phyloP scores from a whole-genome alignment of 1,284 basidiomycete species.

The Puccinia triticina region DNA sequence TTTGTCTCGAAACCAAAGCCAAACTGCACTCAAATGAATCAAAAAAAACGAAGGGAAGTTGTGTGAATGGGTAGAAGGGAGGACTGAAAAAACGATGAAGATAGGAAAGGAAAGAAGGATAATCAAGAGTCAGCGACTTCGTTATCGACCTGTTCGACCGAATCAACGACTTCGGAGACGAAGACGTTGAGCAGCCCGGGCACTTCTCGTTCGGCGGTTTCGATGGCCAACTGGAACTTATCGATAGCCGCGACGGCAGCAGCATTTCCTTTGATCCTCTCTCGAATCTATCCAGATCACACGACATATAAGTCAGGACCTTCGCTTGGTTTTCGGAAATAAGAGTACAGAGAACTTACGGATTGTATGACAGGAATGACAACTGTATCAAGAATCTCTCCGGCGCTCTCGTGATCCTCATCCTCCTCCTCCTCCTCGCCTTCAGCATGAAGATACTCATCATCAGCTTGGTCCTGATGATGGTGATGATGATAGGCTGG shows the following conservation, averaged over 20 bases:
- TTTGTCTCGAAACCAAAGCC: no score
- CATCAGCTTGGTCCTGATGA: conserved; percentile 64
- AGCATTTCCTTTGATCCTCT: conserved; percentile 76
- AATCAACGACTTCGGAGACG: conserved; percentile 82
- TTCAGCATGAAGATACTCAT: not conserved
- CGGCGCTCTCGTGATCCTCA: conserved; percentile 71
- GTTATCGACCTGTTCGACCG: conserved; percentile 78
- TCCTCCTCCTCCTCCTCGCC: conserved; percentile 41
- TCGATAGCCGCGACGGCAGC: conserved; percentile 82
- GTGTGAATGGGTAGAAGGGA: not conserved
- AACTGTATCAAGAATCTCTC: conserved; percentile 90
- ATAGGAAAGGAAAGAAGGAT: not conserved
- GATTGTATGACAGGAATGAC: conserved; percentile 88
- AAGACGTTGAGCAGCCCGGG: conserved; percentile 79
- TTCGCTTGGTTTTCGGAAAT: not conserved
- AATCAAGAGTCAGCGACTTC: conserved; percentile 14
- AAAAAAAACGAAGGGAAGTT: no score
- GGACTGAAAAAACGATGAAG: not conserved
- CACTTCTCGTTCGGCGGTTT: conserved; percentile 76
- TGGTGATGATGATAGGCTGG: conserved; percentile 42
- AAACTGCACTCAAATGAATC: no score
- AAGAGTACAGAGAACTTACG: conserved; percentile 64
- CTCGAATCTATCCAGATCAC: conserved; percentile 69
- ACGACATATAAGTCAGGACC: not conserved
- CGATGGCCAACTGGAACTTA: conserved; percentile 81